A percentile compares a stretch with the other conserved stretches of the same genome.
phyloP scores from a whole-genome alignment of 768 basidiomycete species.

The Hericium rajendrae region DNA sequence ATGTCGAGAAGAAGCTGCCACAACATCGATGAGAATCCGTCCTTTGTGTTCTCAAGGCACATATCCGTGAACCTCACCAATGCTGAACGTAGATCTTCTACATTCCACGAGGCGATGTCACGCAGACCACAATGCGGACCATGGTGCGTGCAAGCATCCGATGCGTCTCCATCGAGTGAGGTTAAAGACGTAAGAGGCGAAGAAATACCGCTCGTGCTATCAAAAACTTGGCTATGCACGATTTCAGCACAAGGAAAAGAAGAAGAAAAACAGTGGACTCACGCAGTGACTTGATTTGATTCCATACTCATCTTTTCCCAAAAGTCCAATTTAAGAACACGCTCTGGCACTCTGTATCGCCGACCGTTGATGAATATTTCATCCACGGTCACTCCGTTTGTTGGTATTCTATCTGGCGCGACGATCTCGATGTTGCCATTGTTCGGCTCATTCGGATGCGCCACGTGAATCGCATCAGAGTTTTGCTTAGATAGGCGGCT shows the following conservation, averaged over 20 bases:
- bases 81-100: slow-evolving; percentile 12
- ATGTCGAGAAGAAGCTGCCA: slow-evolving; percentile 11
- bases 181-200: slow-evolving; percentile 21
- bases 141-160: slow-evolving; percentile 3
- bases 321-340: slow-evolving; percentile 87
- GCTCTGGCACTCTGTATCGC: slow-evolving; percentile 88
- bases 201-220: slow-evolving; percentile 9
- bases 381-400: slow-evolving; percentile 52
- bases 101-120: slow-evolving; percentile 4
- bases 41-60: not conserved
- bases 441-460: slow-evolving; percentile 65
- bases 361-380: slow-evolving; percentile 84
- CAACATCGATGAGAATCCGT: not conserved
- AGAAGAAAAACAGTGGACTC: too few relatives aligned
- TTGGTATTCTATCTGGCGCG: slow-evolving; percentile 46
- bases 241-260: too few relatives aligned
- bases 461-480: slow-evolving; percentile 61
- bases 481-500: slow-evolving; percentile 71
- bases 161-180: slow-evolving; percentile 9
- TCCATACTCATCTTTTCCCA: slow-evolving; percentile 64
- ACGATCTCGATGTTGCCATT: slow-evolving; percentile 90
- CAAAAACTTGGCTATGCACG: not conserved
- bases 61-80: slow-evolving; percentile 4
- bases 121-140: not conserved
- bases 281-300: not conserved